These are phyloP conservation scores for Aspergillus mulundensis DNA, from an alignment of 495 filamentous ascomycete species.

Conservation along the genomic window DNA sequence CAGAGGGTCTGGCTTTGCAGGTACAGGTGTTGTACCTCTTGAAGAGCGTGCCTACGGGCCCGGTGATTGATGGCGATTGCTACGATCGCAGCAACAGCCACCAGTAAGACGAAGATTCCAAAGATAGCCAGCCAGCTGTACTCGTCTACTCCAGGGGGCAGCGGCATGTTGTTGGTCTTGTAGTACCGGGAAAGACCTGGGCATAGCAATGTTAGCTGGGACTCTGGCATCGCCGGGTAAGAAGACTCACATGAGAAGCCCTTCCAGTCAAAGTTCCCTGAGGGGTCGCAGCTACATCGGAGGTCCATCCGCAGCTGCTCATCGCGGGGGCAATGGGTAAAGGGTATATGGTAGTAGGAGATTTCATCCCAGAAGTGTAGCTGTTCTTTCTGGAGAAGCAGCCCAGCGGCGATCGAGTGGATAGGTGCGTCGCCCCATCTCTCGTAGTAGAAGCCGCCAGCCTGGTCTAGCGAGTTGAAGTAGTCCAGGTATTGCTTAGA, in stretches of 20 bases:
- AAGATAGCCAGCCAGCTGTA: slow-evolving; percentile 45
- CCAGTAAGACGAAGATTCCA: slow-evolving; percentile 18
- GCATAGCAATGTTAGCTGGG: slow-evolving; percentile 11
- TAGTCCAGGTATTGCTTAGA: slow-evolving; percentile 76
- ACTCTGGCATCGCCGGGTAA: background rate
- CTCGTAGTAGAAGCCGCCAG: slow-evolving; percentile 91
- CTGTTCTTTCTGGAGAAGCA: slow-evolving; percentile 85
- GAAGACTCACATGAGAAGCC: slow-evolving; percentile 79
- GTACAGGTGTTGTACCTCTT: slow-evolving; percentile 2
- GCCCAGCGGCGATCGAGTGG: slow-evolving; percentile 86
- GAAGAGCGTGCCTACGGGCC: slow-evolving; percentile 18
- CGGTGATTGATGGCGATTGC: slow-evolving; percentile 21
- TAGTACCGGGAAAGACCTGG: slow-evolving; percentile 79
- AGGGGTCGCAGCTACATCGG: slow-evolving; percentile 91
- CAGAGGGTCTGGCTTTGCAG: slow-evolving; percentile 11
- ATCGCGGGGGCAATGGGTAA: slow-evolving; percentile 92
- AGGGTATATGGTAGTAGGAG: slow-evolving; percentile 97
- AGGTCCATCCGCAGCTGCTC: slow-evolving; percentile 75
- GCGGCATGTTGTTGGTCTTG: slow-evolving; percentile 70
- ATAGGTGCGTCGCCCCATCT: slow-evolving; percentile 90
- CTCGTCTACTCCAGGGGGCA: slow-evolving; percentile 77
- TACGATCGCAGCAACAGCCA: slow-evolving; percentile 14
- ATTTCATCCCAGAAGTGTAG: slow-evolving; percentile 99
- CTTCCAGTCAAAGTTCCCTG: slow-evolving; percentile 98
- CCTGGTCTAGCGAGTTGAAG: slow-evolving; percentile 72